These are phyloP conservation scores for Emmonsiellopsis sp. DNA, from an alignment of 2,329 filamentous ascomycete species.

Conservation along the genomic window DNA sequence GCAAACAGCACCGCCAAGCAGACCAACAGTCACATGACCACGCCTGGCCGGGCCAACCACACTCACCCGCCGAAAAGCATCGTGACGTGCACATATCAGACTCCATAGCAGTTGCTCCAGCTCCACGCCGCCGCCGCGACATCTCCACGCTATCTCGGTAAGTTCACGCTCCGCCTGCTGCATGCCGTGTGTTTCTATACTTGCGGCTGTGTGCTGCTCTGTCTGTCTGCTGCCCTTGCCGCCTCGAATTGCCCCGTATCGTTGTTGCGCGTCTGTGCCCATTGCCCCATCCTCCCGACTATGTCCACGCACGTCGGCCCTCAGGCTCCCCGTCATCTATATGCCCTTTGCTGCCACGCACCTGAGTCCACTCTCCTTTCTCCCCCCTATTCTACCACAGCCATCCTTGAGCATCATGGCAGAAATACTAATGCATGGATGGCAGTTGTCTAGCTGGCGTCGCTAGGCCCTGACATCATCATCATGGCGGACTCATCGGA, in stretches of 20 bases:
- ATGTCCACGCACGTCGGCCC: slow-evolving; percentile 30
- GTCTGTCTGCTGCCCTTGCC: background rate
- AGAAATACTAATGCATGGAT: slow-evolving; percentile 2
- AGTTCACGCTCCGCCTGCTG: background rate
- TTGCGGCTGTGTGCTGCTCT: background rate
- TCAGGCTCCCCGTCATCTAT: slow-evolving; percentile 14
- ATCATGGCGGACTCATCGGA: slow-evolving; percentile 34
- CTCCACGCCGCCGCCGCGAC: background rate
- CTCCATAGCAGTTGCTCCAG: background rate
- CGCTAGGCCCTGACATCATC: slow-evolving; percentile 9
- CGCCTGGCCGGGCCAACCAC: background rate
- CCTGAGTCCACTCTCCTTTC: slow-evolving; percentile 18
- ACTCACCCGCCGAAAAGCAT: background rate
- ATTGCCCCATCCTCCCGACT: slow-evolving; percentile 12
- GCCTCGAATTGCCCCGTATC: background rate
- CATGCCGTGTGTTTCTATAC: background rate
- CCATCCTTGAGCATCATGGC: background rate
- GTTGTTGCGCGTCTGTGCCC: background rate
- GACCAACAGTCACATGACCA: background rate
- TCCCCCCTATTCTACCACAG: background rate
- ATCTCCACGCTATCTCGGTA: background rate
- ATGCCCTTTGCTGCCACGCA: slow-evolving; percentile 32
- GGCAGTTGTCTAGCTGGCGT: background rate
- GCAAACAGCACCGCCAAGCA: background rate
- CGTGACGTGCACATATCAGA: slow-evolving; percentile 6